phyloP scores from a whole-genome alignment of 2,329 filamentous ascomycete species.

The Sordariomycetes sp. region DNA sequence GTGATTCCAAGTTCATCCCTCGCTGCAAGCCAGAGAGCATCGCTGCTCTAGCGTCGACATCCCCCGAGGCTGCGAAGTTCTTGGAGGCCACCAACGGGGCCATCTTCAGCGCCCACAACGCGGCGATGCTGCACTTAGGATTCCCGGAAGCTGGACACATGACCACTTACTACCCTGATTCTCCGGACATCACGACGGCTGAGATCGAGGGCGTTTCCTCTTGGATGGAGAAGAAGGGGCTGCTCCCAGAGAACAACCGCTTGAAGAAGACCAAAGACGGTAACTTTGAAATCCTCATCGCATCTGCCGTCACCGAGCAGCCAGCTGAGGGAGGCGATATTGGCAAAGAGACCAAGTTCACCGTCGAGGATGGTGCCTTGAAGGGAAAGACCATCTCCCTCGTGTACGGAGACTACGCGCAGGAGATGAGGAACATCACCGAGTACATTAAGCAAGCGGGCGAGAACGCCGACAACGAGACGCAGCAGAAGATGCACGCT shows the following conservation, averaged over 20 bases:
- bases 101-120: conserved; percentile 60
- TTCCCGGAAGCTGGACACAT: conserved; percentile 67
- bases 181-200: conserved; percentile 60
- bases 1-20: conserved; percentile 76
- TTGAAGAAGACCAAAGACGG: conserved; percentile 57
- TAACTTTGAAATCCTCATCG: conserved; percentile 65
- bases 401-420: conserved; percentile 64
- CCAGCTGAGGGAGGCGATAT: conserved; percentile 58
- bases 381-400: conserved; percentile 61
- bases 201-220: conserved; percentile 67
- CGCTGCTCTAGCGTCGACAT: conserved; percentile 52
- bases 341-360: conserved; percentile 54
- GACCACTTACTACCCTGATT: conserved; percentile 76
- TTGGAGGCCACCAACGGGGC: conserved; percentile 61
- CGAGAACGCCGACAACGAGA: conserved; percentile 63
- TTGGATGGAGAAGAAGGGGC: conserved; percentile 62
- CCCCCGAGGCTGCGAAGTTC: conserved; percentile 50
- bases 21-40: conserved; percentile 56
- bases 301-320: conserved; percentile 53
- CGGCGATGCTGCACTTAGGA: conserved; percentile 64
- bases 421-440: conserved; percentile 62
- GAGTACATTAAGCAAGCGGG: conserved; percentile 60
- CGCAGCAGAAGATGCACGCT: conserved; percentile 62
- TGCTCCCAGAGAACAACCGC: conserved; percentile 70
- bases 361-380: conserved; percentile 47